Evolutionary conservation across 192 early-diverging fungal genomes (phyloP).

Genomic region (Coemansia erecta): DNA sequence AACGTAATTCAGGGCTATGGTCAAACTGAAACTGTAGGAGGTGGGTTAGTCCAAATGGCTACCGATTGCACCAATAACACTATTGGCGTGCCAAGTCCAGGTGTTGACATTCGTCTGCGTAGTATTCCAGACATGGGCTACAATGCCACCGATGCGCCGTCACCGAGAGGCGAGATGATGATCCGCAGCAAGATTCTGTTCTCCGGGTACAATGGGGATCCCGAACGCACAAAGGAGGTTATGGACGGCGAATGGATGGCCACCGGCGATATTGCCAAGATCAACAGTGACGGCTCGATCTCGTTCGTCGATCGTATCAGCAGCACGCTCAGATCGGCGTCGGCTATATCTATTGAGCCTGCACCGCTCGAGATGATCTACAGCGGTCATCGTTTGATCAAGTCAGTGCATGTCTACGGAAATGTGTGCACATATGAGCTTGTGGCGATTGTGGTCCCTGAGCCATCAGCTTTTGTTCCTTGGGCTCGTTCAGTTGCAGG

Average conservation of each 20-base stretch:
- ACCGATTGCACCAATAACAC: too few species aligned
- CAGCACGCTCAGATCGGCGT: conserved; percentile 73
- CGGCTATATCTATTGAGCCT: conserved; percentile 83
- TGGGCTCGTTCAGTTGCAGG: conserved; percentile 27
- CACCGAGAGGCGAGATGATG: too few species aligned
- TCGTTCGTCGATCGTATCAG: conserved; percentile 73
- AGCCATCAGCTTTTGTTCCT: conserved; percentile 48
- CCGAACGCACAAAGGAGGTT: conserved; percentile 65
- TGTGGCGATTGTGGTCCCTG: conserved; percentile 51
- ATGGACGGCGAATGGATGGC: conserved; percentile 75
- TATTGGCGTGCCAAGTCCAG: conserved; percentile 62
- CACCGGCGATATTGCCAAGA: conserved; percentile 74
- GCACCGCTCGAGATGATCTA: conserved; percentile 76
- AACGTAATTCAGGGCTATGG: too few species aligned
- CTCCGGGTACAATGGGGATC: conserved; percentile 72
- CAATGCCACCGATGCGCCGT: too few species aligned
- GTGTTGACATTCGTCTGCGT: conserved; percentile 76
- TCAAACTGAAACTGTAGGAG: too few species aligned
- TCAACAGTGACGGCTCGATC: conserved; percentile 63
- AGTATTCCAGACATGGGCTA: too few species aligned
- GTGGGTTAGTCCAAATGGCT: too few species aligned
- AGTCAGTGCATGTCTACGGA: conserved; percentile 59
- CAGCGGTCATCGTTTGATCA: conserved; percentile 39
- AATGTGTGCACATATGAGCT: conserved; percentile 51
- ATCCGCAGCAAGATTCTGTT: too few species aligned